These are phyloP conservation scores for Solanum gandarillasii DNA, from an alignment of 257 asterid species.

Conservation along the genomic window DNA sequence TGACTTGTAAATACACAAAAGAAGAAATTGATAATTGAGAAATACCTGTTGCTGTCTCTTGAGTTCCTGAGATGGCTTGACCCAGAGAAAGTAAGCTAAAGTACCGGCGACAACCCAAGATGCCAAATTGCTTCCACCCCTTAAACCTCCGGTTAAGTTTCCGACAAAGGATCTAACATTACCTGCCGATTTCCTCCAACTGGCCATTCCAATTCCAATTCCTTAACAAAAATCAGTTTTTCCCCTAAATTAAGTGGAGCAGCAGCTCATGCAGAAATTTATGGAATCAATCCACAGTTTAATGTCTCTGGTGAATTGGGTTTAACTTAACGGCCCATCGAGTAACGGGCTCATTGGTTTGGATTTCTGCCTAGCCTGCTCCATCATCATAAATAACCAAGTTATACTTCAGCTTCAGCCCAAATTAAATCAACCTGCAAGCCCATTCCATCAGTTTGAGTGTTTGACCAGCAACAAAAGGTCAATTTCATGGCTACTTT, in stretches of 20 bases:
- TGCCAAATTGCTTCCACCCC: constrained; percentile 76
- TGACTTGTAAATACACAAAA: neutral
- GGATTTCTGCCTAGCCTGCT: neutral
- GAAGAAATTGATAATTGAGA: neutral
- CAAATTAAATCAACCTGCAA: neutral
- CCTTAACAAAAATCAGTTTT: neutral
- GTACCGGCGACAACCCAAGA: constrained; percentile 98
- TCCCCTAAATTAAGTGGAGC: neutral
- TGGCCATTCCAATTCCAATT: constrained; percentile 19
- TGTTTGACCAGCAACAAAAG: no score
- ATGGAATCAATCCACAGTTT: neutral
- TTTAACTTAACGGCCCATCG: neutral
- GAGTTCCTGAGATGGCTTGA: constrained; percentile 82
- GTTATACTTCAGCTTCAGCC: neutral
- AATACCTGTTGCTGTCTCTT: constrained; percentile 65
- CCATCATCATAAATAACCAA: neutral
- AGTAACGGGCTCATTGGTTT: neutral
- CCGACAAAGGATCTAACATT: constrained; percentile 68
- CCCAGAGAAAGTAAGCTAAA: constrained; percentile 90
- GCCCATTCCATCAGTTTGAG: neutral
- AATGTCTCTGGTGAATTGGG: neutral
- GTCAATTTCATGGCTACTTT: neutral
- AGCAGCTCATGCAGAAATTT: neutral
- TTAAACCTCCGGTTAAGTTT: constrained; percentile 74
- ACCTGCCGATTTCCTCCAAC: constrained; percentile 57